Conservation (phyloP, 306 rosid species). For the Fragaria vesca region DNA sequence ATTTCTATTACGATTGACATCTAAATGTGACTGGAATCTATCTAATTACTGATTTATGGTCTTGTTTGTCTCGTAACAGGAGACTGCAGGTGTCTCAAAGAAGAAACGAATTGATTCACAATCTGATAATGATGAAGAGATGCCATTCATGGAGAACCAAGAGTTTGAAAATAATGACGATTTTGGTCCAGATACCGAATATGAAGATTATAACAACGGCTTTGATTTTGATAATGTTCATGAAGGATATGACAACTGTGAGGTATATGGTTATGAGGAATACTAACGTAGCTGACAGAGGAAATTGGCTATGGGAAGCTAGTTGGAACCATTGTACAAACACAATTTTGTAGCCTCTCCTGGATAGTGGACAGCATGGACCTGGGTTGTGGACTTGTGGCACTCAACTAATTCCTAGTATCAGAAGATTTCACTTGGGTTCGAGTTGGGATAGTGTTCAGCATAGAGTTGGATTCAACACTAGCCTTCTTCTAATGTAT, state of each 20-base stretch:
- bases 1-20: neutral
- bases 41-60: neutral
- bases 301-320: neutral
- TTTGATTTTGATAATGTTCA: neutral
- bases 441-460: neutral
- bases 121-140: neutral
- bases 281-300: neutral
- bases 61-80: slow-evolving; percentile 7
- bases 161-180: neutral
- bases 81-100: slow-evolving; percentile 11
- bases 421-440: neutral
- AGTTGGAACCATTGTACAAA: neutral
- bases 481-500: neutral
- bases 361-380: neutral
- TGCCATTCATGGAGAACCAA: slow-evolving; percentile 4
- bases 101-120: neutral
- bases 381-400: neutral
- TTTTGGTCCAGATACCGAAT: neutral
- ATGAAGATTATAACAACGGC: neutral
- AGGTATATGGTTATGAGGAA: slow-evolving; percentile 17
- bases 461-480: neutral
- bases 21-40: neutral
- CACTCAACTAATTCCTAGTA: neutral
- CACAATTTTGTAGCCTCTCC: neutral
- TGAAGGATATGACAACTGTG: slow-evolving; percentile 11